Percentiles rank a stretch among this genome's conserved stretches.
Conservation (phyloP, 164 flowering plant genomes). For the Vitis cinerea region DNA sequence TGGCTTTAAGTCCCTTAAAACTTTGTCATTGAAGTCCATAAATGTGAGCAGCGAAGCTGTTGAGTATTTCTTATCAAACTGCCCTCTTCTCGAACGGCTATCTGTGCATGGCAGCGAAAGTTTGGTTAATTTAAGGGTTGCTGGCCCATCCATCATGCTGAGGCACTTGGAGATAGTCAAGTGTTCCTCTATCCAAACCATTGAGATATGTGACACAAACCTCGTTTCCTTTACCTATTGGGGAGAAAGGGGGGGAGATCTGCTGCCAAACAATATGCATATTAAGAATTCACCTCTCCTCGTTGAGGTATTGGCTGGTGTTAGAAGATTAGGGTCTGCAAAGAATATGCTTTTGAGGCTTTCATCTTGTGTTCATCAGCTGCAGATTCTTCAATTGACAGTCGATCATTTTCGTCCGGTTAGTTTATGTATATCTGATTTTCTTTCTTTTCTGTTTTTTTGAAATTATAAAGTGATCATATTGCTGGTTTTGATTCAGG, state of each 20-base stretch:
- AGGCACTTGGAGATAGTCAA: constrained; percentile 15
- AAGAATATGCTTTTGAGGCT: constrained; percentile 13
- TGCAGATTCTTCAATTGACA: constrained; percentile 18
- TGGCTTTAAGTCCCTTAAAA: constrained; percentile 10
- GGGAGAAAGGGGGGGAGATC: neutral
- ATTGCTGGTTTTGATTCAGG: constrained; percentile 4
- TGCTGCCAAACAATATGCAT: neutral
- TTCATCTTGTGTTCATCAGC: constrained; percentile 12
- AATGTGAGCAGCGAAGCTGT: constrained; percentile 15
- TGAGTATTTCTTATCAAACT: constrained; percentile 3
- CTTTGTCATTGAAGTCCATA: constrained; percentile 12
- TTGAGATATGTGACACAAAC: constrained; percentile 14
- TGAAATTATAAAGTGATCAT: no score
- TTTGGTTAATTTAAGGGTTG: constrained; percentile 13
- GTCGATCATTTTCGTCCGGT: constrained; percentile 1
- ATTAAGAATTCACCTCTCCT: constrained; percentile 18
- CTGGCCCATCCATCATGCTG: constrained; percentile 3
- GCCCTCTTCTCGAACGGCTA: constrained; percentile 4
- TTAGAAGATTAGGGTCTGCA: constrained; percentile 4
- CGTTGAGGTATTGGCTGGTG: constrained; percentile 11
- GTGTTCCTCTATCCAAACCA: constrained; percentile 7
- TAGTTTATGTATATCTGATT: no score
- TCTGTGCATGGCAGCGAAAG: constrained; percentile 12
- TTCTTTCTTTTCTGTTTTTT: neutral
- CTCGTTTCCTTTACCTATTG: constrained; percentile 15